Evolutionary conservation across 352 stramenopile genomes (phyloP).

Genomic region (Phytopythium aichiense): DNA sequence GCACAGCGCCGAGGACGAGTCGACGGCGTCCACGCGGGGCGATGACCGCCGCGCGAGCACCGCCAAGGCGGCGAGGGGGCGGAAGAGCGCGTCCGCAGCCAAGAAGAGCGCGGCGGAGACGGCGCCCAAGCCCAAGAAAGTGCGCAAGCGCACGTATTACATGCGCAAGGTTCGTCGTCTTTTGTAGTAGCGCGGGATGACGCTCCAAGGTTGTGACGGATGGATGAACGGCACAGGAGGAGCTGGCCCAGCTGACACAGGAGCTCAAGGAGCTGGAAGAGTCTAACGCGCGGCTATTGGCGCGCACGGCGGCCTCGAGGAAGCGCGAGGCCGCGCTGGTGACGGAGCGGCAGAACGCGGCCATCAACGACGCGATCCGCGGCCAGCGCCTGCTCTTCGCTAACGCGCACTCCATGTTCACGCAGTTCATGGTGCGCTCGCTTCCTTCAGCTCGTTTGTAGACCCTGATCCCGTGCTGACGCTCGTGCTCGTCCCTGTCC

Average conservation of each 20-base stretch:
- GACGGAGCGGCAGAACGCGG: constrained; percentile 18
- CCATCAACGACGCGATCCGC: constrained; percentile 27
- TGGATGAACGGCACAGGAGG: neutral
- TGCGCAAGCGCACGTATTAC: constrained; percentile 42
- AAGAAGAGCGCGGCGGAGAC: neutral
- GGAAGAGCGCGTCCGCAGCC: neutral
- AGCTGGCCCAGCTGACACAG: constrained; percentile 8
- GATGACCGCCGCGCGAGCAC: neutral
- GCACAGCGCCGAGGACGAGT: neutral
- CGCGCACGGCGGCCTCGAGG: constrained; percentile 17
- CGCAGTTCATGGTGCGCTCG: constrained; percentile 28
- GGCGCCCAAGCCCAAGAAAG: constrained; percentile 18
- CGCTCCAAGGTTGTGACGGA: neutral
- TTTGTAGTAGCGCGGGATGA: too few relatives aligned
- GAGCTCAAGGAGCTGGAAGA: constrained; percentile 23
- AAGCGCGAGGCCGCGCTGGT: neutral
- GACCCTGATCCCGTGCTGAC: neutral
- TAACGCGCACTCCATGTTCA: constrained; percentile 34
- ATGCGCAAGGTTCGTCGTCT: constrained; percentile 26
- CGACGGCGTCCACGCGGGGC: neutral
- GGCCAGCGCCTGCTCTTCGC: constrained; percentile 32
- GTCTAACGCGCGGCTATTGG: constrained; percentile 17
- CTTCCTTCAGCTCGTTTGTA: too few relatives aligned
- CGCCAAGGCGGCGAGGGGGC: neutral
- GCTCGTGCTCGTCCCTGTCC: too few relatives aligned